Evolutionary conservation across 495 filamentous ascomycete genomes (phyloP).

Genomic region (Penicillium crystallinum): DNA sequence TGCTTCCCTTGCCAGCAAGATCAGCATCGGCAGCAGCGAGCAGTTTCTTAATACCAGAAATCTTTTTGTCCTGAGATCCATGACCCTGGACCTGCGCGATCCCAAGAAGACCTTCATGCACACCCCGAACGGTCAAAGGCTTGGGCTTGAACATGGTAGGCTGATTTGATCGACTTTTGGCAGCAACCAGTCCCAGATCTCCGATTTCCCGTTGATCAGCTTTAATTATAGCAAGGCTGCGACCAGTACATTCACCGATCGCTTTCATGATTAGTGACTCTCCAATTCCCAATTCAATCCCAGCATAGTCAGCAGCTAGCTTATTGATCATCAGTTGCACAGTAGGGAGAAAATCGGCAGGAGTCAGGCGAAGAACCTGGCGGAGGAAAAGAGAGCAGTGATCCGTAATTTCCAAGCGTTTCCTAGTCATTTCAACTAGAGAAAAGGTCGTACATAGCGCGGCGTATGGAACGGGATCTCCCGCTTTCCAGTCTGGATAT

Average conservation of each 20-base stretch:
- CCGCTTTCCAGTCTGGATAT: conserved; percentile 90
- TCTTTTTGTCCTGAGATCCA: conserved; percentile 84
- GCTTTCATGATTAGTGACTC: conserved; percentile 98
- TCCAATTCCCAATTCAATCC: conserved; percentile 93
- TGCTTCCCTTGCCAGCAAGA: conserved; percentile 58
- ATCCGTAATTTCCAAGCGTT: conserved; percentile 77
- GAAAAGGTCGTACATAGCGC: conserved; percentile 94
- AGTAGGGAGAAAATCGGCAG: conserved; percentile 78
- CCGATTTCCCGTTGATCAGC: conserved; percentile 93
- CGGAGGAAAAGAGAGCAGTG: conserved; percentile 87
- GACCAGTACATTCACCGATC: conserved; percentile 88
- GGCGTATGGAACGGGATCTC: conserved; percentile 87
- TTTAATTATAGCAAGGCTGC: conserved; percentile 82
- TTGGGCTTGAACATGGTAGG: conserved; percentile 98
- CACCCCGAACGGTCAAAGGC: conserved; percentile 75
- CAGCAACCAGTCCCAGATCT: conserved; percentile 88
- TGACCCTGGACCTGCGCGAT: conserved; percentile 85
- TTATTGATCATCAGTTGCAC: conserved; percentile 97
- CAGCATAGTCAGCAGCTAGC: conserved; percentile 91
- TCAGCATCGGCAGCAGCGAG: conserved; percentile 77
- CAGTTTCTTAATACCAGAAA: conserved; percentile 91
- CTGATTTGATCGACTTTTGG: conserved; percentile 89
- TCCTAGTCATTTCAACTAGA: conserved; percentile 86
- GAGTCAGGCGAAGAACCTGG: conserved; percentile 87
- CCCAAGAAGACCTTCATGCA: conserved; percentile 80